Conservation (phyloP, 2,329 filamentous ascomycete genomes). For the Aspergillus sp. region DNA sequence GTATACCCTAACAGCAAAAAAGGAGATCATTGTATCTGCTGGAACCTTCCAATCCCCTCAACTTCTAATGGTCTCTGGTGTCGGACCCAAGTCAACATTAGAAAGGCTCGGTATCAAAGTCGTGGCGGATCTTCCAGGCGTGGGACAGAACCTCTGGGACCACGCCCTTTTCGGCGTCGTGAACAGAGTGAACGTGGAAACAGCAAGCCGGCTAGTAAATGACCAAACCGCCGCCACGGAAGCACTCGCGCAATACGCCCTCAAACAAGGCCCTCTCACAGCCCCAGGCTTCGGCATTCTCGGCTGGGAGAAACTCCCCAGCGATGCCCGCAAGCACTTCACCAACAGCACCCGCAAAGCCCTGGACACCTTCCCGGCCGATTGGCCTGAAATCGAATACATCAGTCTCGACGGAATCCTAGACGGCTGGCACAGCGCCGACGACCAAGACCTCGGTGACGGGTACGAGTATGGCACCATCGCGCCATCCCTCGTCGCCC, state of each 20-base stretch:
- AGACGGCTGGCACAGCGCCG: constrained; percentile 6
- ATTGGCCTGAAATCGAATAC: constrained; percentile 38
- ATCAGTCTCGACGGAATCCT: constrained; percentile 28
- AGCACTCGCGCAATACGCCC: not conserved
- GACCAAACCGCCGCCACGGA: not conserved
- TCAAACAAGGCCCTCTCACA: constrained; percentile 9
- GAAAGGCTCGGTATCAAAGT: constrained; percentile 3
- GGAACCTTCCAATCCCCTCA: constrained; percentile 22
- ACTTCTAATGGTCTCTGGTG: constrained; percentile 24
- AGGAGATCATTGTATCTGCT: constrained; percentile 16
- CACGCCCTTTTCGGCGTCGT: constrained; percentile 11
- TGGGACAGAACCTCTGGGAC: constrained; percentile 17
- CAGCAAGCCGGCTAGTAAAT: constrained; percentile 1
- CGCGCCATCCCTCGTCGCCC: constrained; percentile 35
- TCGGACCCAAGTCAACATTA: constrained; percentile 13
- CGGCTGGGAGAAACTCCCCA: constrained; percentile 28
- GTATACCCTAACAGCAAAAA: constrained; percentile 6
- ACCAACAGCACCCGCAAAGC: constrained; percentile 10
- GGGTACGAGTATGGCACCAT: constrained; percentile 32
- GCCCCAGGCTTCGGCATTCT: constrained; percentile 10
- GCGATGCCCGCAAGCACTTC: constrained; percentile 9
- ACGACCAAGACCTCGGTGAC: constrained; percentile 5
- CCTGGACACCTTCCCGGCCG: constrained; percentile 25
- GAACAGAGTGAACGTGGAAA: constrained; percentile 7
- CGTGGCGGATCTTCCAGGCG: constrained; percentile 5